These are phyloP conservation scores for Ramichloridium luteum DNA, from an alignment of 2,329 filamentous ascomycete species.

Conservation along the genomic window DNA sequence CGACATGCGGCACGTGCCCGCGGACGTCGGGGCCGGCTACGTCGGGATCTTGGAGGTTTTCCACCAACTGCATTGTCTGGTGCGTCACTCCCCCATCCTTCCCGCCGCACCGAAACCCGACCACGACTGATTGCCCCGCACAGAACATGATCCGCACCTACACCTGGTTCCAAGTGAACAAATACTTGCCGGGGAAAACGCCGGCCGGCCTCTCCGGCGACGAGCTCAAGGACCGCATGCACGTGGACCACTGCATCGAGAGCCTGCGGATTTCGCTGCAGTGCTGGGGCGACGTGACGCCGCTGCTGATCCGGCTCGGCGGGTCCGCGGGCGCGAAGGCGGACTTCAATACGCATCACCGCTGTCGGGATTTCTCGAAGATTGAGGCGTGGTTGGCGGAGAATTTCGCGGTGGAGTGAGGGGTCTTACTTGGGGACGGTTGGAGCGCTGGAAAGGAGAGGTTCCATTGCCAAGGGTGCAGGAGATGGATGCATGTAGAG, in stretches of 20 bases:
- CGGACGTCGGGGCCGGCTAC: no score
- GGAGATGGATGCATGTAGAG: no score
- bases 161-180: conserved; percentile 1
- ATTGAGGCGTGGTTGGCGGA: neutral
- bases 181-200: neutral
- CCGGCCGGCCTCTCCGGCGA: neutral
- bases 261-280: neutral
- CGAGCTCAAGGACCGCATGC: neutral
- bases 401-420: no score
- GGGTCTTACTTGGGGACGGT: no score
- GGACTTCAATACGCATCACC: conserved; percentile 2
- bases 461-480: no score
- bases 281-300: neutral
- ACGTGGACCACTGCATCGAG: conserved; percentile 2
- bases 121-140: no score
- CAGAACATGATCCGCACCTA: conserved; percentile 1
- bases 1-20: no score
- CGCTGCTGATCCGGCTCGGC: neutral
- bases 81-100: neutral
- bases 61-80: conserved; percentile 1
- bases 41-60: neutral
- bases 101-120: no score
- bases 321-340: neutral
- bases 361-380: conserved; percentile 1
- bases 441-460: no score